Evolutionary conservation across 2,329 filamentous ascomycete genomes (phyloP).

Genomic region (Decorospora gaudefroyi): DNA sequence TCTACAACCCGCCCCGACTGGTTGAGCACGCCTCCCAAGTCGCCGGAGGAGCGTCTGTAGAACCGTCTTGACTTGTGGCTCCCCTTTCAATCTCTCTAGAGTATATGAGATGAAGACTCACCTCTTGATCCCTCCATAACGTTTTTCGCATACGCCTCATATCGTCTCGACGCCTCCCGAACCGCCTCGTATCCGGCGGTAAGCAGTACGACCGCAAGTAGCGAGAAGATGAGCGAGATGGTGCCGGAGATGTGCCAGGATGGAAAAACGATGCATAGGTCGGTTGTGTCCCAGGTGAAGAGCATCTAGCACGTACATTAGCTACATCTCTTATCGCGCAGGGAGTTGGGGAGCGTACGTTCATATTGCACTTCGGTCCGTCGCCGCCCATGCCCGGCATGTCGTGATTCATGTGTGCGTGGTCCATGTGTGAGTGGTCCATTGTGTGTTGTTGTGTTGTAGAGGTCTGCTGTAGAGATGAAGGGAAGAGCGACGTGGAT

Average conservation of each 20-base stretch:
- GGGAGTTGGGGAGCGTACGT: constrained; percentile 61
- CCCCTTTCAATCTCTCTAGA: neutral
- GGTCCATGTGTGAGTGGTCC: constrained; percentile 50
- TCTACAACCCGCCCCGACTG: too few relatives aligned
- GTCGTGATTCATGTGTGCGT: constrained; percentile 60
- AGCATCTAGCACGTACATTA: constrained; percentile 71
- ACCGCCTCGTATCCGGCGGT: constrained; percentile 93
- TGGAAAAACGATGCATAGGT: constrained; percentile 95
- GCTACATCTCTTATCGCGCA: constrained; percentile 1
- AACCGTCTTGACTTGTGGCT: neutral
- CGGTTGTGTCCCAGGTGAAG: constrained; percentile 91
- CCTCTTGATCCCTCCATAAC: constrained; percentile 37
- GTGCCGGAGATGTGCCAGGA: constrained; percentile 84
- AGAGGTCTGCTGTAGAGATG: neutral
- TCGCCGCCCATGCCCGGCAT: constrained; percentile 55
- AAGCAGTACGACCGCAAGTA: constrained; percentile 79
- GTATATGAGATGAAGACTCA: constrained; percentile 28
- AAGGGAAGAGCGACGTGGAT: constrained; percentile 1
- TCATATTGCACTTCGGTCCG: constrained; percentile 79
- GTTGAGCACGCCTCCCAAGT: neutral
- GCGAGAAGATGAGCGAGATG: constrained; percentile 75
- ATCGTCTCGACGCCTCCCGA: constrained; percentile 74
- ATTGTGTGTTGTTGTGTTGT: constrained; percentile 28
- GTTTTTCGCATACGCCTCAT: constrained; percentile 61
- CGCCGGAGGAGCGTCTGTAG: neutral